phyloP scores from a whole-genome alignment of 1,284 basidiomycete species.

The Inonotus hispidus region DNA sequence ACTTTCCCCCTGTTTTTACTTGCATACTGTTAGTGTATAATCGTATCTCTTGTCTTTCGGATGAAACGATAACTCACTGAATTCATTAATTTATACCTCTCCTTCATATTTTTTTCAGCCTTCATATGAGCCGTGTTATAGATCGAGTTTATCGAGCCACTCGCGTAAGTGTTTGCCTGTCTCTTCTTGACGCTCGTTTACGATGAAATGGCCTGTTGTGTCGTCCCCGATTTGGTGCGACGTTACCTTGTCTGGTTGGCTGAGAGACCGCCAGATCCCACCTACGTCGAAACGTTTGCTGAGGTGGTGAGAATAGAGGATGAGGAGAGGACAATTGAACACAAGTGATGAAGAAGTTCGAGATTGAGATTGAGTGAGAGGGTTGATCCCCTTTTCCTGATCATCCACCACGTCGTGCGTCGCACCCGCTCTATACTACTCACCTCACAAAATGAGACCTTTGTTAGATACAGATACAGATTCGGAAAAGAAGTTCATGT shows the following conservation, averaged over 20 bases:
- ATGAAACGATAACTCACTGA: background rate
- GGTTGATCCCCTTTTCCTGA: slow-evolving; percentile 17
- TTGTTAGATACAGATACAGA: no score
- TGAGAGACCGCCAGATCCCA: slow-evolving; percentile 23
- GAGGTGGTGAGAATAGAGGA: slow-evolving; percentile 23
- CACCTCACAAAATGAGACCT: no score
- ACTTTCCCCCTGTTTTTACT: background rate
- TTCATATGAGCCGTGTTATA: background rate
- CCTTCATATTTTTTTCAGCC: background rate
- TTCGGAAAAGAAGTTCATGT: no score
- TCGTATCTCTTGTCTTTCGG: background rate
- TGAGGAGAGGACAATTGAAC: slow-evolving; percentile 19
- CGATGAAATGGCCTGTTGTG: slow-evolving; percentile 25
- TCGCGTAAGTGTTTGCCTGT: slow-evolving; percentile 16
- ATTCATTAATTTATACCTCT: slow-evolving; percentile 8
- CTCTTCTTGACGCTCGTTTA: slow-evolving; percentile 24
- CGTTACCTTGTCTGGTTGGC: slow-evolving; percentile 16
- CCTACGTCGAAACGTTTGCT: slow-evolving; percentile 23
- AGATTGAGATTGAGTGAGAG: slow-evolving; percentile 3
- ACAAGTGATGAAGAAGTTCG: background rate
- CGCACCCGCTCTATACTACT: slow-evolving; percentile 25
- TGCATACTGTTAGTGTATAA: slow-evolving; percentile 1
- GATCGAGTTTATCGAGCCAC: slow-evolving; percentile 18
- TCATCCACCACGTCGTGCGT: slow-evolving; percentile 23
- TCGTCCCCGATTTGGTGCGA: slow-evolving; percentile 23